phyloP scores from a whole-genome alignment of 352 stramenopile species.

The Aphanomyces astaci region DNA sequence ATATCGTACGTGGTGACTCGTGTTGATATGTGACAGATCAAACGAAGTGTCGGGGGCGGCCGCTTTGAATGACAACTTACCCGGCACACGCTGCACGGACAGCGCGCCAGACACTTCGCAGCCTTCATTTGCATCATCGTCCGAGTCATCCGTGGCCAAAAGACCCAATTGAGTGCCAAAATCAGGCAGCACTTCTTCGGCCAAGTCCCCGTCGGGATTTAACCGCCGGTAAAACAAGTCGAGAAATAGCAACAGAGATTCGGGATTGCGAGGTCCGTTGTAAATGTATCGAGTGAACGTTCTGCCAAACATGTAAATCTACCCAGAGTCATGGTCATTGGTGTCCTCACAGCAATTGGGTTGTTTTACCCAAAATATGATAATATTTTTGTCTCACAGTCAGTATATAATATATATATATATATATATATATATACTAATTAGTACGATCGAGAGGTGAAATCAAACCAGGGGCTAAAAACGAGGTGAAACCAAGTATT shows the following conservation, averaged over 20 bases:
- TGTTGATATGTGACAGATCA: conserved; percentile 45
- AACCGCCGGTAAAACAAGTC: conserved; percentile 75
- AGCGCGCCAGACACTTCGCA: conserved; percentile 74
- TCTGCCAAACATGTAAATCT: conserved; percentile 81
- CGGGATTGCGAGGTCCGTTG: conserved; percentile 61
- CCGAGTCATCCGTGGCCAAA: conserved; percentile 15
- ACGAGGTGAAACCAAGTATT: too few relatives aligned
- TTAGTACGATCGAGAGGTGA: too few relatives aligned
- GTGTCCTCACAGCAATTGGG: too few relatives aligned
- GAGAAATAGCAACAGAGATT: conserved; percentile 73
- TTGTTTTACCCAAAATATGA: not conserved
- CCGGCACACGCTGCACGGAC: conserved; percentile 68
- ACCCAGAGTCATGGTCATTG: too few relatives aligned
- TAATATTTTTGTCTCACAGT: too few relatives aligned
- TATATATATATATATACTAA: too few relatives aligned
- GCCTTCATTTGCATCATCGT: conserved; percentile 51
- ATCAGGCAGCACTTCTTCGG: conserved; percentile 53
- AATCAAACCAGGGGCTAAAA: too few relatives aligned
- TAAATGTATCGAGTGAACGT: conserved; percentile 76
- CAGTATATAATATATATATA: too few relatives aligned
- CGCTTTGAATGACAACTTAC: conserved; percentile 58
- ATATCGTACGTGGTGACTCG: conserved; percentile 34
- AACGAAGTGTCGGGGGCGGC: conserved; percentile 65
- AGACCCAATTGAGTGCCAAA: conserved; percentile 4
- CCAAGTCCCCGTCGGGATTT: conserved; percentile 70